Percentiles rank a stretch among this genome's conserved stretches.
These are phyloP conservation scores for Leavenworthia alabamica DNA, from an alignment of 345 rosid genomes.

Conservation along the genomic window DNA sequence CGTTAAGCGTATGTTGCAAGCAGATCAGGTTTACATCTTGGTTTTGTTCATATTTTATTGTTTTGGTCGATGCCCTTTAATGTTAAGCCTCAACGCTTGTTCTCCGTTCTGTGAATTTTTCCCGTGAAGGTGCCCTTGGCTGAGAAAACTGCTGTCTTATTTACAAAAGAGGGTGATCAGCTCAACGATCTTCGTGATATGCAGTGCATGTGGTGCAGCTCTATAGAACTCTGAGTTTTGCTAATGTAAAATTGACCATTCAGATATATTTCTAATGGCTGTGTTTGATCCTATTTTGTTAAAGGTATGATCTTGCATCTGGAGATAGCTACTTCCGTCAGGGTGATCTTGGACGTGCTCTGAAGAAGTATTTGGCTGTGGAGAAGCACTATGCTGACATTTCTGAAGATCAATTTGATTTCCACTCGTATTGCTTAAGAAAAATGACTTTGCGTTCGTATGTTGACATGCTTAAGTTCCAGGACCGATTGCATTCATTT, in stretches of 20 bases:
- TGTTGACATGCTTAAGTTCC: slow-evolving; percentile 96
- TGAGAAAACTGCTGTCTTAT: slow-evolving; percentile 85
- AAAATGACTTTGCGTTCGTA: slow-evolving; percentile 96
- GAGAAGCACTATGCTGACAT: slow-evolving; percentile 99
- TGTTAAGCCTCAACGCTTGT: background rate
- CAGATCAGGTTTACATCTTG: slow-evolving; percentile 71
- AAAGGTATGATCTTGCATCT: slow-evolving; percentile 98
- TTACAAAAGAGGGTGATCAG: slow-evolving; percentile 97
- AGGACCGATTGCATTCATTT: slow-evolving; percentile 91
- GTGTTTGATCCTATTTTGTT: background rate
- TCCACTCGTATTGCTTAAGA: slow-evolving; percentile 97
- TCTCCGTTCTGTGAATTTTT: background rate
- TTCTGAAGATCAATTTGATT: slow-evolving; percentile 96
- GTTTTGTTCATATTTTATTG: background rate
- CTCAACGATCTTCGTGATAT: slow-evolving; percentile 98
- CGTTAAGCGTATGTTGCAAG: slow-evolving; percentile 96
- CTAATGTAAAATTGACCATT: slow-evolving; percentile 6
- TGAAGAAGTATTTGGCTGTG: slow-evolving; percentile 89
- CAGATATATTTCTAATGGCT: slow-evolving; percentile 13
- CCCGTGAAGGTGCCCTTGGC: slow-evolving; percentile 70
- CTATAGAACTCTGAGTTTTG: slow-evolving; percentile 12
- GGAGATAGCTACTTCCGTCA: slow-evolving; percentile 94
- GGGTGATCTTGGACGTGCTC: slow-evolving; percentile 91
- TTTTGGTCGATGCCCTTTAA: background rate
- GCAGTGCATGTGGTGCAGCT: slow-evolving; percentile 99